Base-by-base conservation (phyloP, 441 rosid genomes). In the Geranium incanum region DNA sequence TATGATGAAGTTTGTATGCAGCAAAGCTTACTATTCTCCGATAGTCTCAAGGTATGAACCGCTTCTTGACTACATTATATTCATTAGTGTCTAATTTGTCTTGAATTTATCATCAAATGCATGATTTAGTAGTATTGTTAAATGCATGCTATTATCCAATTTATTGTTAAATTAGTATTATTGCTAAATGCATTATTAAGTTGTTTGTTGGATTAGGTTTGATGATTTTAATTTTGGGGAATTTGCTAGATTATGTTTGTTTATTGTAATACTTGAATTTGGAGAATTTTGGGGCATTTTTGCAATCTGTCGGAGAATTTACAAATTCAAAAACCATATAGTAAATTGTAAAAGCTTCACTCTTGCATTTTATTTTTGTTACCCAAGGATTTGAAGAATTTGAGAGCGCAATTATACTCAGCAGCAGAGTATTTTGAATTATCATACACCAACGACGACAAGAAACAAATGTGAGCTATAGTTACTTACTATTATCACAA, bases 341-440 rank as follows among this genome's bases (percentile, higher is more conserved):
- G 33, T 28, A 28, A 50, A 16, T n/a, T 39, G 55, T 4, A 13
- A 13, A 6, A 15, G 18, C 5, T 18, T 15, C 7, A n/a, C 16
- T 15, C 4, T 6, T n/a, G 6, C 2, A 55, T 18, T 5, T 5
- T 15, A 21, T 55, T 55, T 55, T 16, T 15, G 28, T 18, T 18
- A 59, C 6, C 23, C 3, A 18, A 94, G 97, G 97, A 94, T 81
- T 84, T 94, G 83, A 92, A 86, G 86, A 92, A 87, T 80, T 76
- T 94, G 74, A 76, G 97, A 78, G 73, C 84, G 39, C 97, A 92
- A 68, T 80, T 94, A 70, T 94, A 94, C 75, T 85, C 97, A 6
- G 99, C 99, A 41, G 99, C 99, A 0, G 98, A 94, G 81, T 91
- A 94, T 79, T 94, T 94, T 75, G 98, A 94, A 67, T 79, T 87